Conservation (phyloP, 139 green algal species). For the Asterochloris sp. region DNA sequence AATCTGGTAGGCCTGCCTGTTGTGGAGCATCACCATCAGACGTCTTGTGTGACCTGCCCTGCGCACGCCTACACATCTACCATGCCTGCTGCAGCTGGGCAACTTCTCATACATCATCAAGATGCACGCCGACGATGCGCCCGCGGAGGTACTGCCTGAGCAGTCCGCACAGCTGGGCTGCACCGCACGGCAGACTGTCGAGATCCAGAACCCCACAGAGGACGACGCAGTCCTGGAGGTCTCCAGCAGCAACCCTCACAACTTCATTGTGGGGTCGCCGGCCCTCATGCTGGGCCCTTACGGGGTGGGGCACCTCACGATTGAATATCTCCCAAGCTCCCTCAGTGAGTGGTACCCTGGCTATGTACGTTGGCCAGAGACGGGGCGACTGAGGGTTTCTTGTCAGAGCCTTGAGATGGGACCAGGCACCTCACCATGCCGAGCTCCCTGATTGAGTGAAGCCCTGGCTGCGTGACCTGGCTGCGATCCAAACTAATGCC, state of each 20-base stretch:
- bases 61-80: no score
- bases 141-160: constrained; percentile 27
- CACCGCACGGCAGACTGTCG: constrained; percentile 7
- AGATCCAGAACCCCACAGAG: constrained; percentile 52
- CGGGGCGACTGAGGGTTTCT: no score
- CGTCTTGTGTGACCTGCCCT: no score
- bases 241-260: constrained; percentile 7
- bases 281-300: background rate
- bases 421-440: no score
- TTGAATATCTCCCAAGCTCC: constrained; percentile 12
- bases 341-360: background rate
- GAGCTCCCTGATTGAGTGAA: no score
- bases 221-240: constrained; percentile 14
- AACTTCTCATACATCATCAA: constrained; percentile 64
- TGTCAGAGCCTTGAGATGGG: no score
- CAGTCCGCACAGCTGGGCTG: constrained; percentile 44
- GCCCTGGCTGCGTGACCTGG: no score
- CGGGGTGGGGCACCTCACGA: background rate
- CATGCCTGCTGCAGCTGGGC: constrained; percentile 28
- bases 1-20: no score
- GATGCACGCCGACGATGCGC: constrained; percentile 35
- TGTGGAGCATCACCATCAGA: no score
- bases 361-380: no score
- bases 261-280: constrained; percentile 1
- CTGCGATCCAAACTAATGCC: no score